Conservation (phyloP, 306 rosid species). For the Psophocarpus tetragonolobus region DNA sequence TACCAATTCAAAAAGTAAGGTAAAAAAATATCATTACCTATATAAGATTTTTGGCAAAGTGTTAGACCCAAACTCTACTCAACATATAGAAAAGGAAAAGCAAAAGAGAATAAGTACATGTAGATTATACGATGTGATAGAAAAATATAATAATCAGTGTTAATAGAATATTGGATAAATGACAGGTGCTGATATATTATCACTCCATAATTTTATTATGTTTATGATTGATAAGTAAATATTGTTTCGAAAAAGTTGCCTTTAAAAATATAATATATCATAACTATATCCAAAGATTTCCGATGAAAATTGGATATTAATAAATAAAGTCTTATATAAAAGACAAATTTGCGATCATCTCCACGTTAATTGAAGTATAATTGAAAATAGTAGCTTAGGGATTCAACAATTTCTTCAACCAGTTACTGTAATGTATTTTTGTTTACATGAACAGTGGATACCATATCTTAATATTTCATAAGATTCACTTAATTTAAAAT, state of each 20-base stretch:
- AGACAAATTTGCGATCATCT: not conserved
- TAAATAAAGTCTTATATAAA: not conserved
- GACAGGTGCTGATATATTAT: too few relatives aligned
- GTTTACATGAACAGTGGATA: not conserved
- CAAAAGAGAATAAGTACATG: too few relatives aligned
- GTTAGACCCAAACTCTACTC: not conserved
- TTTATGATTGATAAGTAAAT: not conserved
- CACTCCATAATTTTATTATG: too few relatives aligned
- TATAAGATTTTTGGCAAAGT: not conserved
- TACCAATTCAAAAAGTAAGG: not conserved
- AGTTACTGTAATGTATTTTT: not conserved
- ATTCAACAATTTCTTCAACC: not conserved
- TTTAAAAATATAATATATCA: not conserved
- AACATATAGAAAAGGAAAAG: too few relatives aligned
- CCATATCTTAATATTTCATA: not conserved
- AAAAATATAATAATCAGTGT: too few relatives aligned
- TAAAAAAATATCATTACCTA: not conserved
- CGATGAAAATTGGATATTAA: not conserved
- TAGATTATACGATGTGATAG: too few relatives aligned
- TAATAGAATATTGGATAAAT: too few relatives aligned
- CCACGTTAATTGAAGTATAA: not conserved
- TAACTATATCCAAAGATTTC: not conserved
- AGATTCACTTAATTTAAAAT: not conserved
- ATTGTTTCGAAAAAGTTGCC: not conserved
- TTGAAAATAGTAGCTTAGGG: not conserved